A percentile compares a stretch with the other conserved stretches of the same genome.
These are phyloP conservation scores for Malus hybrid DNA, from an alignment of 331 rosid genomes.

Conservation along the genomic window DNA sequence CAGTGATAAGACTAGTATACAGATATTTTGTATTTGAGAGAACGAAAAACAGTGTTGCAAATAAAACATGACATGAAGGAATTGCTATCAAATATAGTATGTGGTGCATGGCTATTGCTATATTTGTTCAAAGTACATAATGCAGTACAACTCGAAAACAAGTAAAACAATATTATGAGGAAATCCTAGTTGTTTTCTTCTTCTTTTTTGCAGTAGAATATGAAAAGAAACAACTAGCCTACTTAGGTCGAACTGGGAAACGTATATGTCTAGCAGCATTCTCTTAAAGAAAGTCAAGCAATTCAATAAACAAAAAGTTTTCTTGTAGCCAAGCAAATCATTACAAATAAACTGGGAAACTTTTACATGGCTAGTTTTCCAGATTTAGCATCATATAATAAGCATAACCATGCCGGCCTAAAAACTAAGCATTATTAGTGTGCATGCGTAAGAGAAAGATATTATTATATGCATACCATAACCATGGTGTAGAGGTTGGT, in stretches of 20 bases:
- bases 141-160: background rate
- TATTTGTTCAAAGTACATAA: background rate
- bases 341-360: background rate
- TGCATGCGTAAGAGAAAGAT: background rate
- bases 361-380: background rate
- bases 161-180: background rate
- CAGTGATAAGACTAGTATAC: background rate
- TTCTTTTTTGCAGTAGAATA: background rate
- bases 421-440: background rate
- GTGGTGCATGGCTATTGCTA: background rate
- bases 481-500: slow-evolving; percentile 95
- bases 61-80: background rate
- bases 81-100: background rate
- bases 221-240: background rate
- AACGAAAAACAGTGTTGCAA: background rate
- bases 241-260: background rate
- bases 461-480: slow-evolving; percentile 54
- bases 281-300: background rate
- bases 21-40: background rate
- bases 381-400: background rate
- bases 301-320: background rate
- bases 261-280: background rate
- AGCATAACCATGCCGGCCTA: background rate
- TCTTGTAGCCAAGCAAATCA: background rate
- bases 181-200: background rate